phyloP scores from a whole-genome alignment of 495 filamentous ascomycete species.

The Chaetomidium leptoderma region DNA sequence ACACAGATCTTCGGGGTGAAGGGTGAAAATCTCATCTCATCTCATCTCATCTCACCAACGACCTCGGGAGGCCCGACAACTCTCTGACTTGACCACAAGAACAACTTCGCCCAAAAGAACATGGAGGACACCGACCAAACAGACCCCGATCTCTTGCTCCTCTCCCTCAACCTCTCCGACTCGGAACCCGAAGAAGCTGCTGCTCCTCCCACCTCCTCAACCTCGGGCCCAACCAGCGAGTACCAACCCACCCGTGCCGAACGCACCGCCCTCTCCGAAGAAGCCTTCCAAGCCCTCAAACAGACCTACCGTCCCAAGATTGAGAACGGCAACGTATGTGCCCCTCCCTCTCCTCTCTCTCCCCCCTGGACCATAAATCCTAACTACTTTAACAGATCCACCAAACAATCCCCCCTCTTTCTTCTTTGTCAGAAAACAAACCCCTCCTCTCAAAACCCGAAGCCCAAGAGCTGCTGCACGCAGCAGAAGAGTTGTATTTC shows the following conservation, averaged over 20 bases:
- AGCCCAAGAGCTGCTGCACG: slow-evolving; percentile 47
- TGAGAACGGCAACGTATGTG: slow-evolving; percentile 45
- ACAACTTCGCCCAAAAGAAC: neutral
- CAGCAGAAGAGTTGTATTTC: slow-evolving; percentile 56
- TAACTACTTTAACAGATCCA: neutral
- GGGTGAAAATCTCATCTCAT: too few relatives aligned
- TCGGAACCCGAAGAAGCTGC: slow-evolving; percentile 29
- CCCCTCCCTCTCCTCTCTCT: neutral
- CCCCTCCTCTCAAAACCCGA: slow-evolving; percentile 36
- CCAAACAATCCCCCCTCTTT: neutral
- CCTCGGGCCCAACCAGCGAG: slow-evolving; percentile 4
- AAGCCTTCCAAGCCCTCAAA: slow-evolving; percentile 39
- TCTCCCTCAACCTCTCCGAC: slow-evolving; percentile 41
- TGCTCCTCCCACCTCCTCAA: slow-evolving; percentile 6
- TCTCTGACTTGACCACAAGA: neutral
- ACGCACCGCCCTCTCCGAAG: slow-evolving; percentile 43
- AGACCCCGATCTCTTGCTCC: slow-evolving; percentile 37
- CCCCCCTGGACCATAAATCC: neutral
- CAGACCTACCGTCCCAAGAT: slow-evolving; percentile 38
- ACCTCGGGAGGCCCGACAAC: neutral
- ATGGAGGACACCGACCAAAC: slow-evolving; percentile 22
- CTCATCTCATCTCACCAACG: neutral
- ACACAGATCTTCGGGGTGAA: too few relatives aligned
- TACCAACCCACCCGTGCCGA: slow-evolving; percentile 26
- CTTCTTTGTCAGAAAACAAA: too few relatives aligned